phyloP scores from a whole-genome alignment of 1,284 basidiomycete genomes.

The Leccinum pachyderme region DNA sequence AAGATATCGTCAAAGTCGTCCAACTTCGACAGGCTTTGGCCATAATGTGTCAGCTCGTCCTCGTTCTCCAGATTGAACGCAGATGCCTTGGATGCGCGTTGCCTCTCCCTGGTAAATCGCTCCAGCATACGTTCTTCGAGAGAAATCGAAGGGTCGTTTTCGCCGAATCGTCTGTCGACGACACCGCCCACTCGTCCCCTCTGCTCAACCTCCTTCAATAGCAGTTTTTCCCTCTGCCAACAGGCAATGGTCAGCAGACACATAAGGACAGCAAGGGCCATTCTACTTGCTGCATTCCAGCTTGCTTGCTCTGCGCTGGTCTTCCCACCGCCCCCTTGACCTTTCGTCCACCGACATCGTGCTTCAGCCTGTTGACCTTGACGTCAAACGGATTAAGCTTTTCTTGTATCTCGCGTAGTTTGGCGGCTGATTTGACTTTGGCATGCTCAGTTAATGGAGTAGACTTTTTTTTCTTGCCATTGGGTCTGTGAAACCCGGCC shows the following conservation, averaged over 20 bases:
- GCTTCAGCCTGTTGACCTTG: slow-evolving; percentile 88
- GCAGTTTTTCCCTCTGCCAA: slow-evolving; percentile 75
- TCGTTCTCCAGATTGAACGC: slow-evolving; percentile 92
- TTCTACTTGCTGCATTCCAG: slow-evolving; percentile 82
- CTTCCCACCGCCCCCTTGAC: slow-evolving; percentile 81
- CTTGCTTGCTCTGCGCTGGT: slow-evolving; percentile 84
- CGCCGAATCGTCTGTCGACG: slow-evolving; percentile 94
- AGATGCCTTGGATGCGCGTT: slow-evolving; percentile 74
- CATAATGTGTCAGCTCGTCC: slow-evolving; percentile 92
- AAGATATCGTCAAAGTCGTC: slow-evolving; percentile 88
- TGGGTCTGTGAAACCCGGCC: slow-evolving; percentile 68
- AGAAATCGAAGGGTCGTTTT: slow-evolving; percentile 87
- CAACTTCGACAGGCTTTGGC: slow-evolving; percentile 78
- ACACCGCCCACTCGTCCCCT: slow-evolving; percentile 83
- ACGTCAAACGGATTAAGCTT: slow-evolving; percentile 93
- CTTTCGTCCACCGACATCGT: slow-evolving; percentile 87
- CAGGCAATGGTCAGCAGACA: slow-evolving; percentile 13
- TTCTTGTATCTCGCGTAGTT: slow-evolving; percentile 80
- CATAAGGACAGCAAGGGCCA: slow-evolving; percentile 27
- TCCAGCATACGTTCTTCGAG: slow-evolving; percentile 97
- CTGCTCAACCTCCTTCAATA: slow-evolving; percentile 85
- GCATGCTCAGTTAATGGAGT: slow-evolving; percentile 63
- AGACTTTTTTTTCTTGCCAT: slow-evolving; percentile 70
- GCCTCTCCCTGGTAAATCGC: slow-evolving; percentile 90
- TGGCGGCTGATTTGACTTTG: slow-evolving; percentile 75